Evolutionary conservation across 2,329 filamentous ascomycete species (phyloP), one percentile per base, ranked within the genome.

Genomic region (Apiospora marii): DNA sequence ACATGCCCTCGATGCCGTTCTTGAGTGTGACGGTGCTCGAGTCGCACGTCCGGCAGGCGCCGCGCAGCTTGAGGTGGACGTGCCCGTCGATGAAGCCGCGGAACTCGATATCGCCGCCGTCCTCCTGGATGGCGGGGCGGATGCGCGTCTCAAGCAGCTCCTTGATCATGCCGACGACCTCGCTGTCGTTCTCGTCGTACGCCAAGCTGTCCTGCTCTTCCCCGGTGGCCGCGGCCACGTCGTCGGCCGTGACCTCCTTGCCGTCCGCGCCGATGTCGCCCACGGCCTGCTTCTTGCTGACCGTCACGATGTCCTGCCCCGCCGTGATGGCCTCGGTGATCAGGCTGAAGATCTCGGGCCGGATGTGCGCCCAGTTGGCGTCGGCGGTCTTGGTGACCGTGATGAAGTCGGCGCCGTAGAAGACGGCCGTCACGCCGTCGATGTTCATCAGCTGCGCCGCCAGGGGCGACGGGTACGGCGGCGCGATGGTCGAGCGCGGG

Each of bases 161-260:
- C 85, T 98, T 98, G 84, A 99, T 98, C 96, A 98, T 98, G 73
- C 94, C 93, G 12, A 99, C 93, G 14, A 98, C 94, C 84, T 99
- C 96, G 76, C 92, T 92, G 81, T 99, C 96, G 74, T 97, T 92
- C 80, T 98, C 95, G 78, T 96, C 92, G 82, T 96, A 98, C 30
- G 90, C 90, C 70, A 98, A 85, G 73, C 90, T 93, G 78, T 97
- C n/a, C n/a, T n/a, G n/a, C n/a, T n/a, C n/a, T n/a, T n/a, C n/a
- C n/a, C n/a, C n/a, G n/a, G n/a, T n/a, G n/a, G n/a, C 14, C 13
- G 78, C 89, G 84, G 41, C 85, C 12, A 53, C 12, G 16, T 37
- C 19, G 6, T 16, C 53, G 6, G 53, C 53, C 53, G 53, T 61
- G 53, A 61, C 53, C 30, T 10, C 53, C 53, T 61, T 78, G 74